Conservation (phyloP, 73 alveolate species). For the Chromera velia region DNA sequence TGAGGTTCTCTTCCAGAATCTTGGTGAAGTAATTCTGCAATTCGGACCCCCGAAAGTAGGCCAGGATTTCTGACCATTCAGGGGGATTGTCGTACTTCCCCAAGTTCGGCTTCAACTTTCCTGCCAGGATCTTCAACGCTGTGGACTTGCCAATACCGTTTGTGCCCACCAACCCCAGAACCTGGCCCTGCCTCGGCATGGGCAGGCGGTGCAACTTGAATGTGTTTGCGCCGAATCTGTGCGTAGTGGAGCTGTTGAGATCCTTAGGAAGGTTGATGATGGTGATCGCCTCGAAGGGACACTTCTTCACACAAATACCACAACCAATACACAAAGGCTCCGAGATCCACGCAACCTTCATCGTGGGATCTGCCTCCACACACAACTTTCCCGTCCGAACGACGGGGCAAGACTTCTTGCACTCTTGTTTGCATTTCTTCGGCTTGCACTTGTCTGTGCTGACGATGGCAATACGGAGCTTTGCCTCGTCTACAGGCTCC, state of each 20-base stretch:
- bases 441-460: slow-evolving; percentile 96
- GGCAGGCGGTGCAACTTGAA: slow-evolving; percentile 95
- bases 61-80: slow-evolving; percentile 83
- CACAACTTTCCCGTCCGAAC: slow-evolving; percentile 90
- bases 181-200: slow-evolving; percentile 92
- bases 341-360: slow-evolving; percentile 62
- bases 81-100: slow-evolving; percentile 93
- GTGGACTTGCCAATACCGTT: slow-evolving; percentile 98
- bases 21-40: slow-evolving; percentile 82
- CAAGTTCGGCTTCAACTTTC: slow-evolving; percentile 91
- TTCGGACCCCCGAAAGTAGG: slow-evolving; percentile 92
- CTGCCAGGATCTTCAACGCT: slow-evolving; percentile 82
- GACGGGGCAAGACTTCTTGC: slow-evolving; percentile 92
- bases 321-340: slow-evolving; percentile 95
- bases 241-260: slow-evolving; percentile 81
- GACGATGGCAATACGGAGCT: slow-evolving; percentile 90
- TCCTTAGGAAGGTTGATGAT: slow-evolving; percentile 94
- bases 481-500: slow-evolving; percentile 60
- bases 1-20: slow-evolving; percentile 83
- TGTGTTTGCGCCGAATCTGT: slow-evolving; percentile 88
- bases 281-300: slow-evolving; percentile 93
- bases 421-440: slow-evolving; percentile 90
- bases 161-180: slow-evolving; percentile 94
- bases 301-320: slow-evolving; percentile 93
- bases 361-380: slow-evolving; percentile 58